phyloP scores from a whole-genome alignment of 176 grass and related monocot species.

The Cymbopogon citratus region DNA sequence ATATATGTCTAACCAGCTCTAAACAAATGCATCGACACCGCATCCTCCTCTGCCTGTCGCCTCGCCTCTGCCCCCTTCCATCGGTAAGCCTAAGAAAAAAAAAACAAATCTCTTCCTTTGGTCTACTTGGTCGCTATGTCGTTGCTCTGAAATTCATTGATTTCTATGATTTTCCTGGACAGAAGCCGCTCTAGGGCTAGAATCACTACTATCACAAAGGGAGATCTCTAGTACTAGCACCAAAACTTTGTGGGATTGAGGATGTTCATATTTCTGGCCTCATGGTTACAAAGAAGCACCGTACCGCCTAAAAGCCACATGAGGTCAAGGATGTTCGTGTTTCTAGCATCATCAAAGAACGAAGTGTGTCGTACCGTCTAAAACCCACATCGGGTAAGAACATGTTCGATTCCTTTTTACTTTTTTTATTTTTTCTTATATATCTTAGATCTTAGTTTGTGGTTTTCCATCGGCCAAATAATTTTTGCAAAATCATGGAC shows the following conservation, averaged over 20 bases:
- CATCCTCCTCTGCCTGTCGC: too few species aligned
- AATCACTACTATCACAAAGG: too few species aligned
- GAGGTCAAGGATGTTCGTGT: not conserved
- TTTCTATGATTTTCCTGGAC: too few species aligned
- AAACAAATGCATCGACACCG: too few species aligned
- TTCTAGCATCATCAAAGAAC: not conserved
- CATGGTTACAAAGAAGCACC: not conserved
- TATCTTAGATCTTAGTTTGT: not conserved
- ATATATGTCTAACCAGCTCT: too few species aligned
- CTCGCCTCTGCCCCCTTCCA: too few species aligned
- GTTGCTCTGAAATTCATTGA: not conserved
- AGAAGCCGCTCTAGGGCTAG: too few species aligned
- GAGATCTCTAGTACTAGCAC: not conserved
- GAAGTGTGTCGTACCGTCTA: too few species aligned
- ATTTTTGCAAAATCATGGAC: not conserved
- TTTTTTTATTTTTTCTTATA: not conserved
- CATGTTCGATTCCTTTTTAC: not conserved
- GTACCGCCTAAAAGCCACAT: not conserved
- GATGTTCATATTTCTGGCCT: not conserved
- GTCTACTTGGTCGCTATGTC: fast-evolving
- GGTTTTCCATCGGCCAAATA: not conserved
- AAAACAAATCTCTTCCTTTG: not conserved
- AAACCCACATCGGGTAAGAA: not conserved
- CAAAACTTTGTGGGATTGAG: not conserved
- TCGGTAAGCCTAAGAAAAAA: too few species aligned